These are phyloP conservation scores for Hibiscus syriacus DNA, from an alignment of 345 rosid species.

Conservation along the genomic window DNA sequence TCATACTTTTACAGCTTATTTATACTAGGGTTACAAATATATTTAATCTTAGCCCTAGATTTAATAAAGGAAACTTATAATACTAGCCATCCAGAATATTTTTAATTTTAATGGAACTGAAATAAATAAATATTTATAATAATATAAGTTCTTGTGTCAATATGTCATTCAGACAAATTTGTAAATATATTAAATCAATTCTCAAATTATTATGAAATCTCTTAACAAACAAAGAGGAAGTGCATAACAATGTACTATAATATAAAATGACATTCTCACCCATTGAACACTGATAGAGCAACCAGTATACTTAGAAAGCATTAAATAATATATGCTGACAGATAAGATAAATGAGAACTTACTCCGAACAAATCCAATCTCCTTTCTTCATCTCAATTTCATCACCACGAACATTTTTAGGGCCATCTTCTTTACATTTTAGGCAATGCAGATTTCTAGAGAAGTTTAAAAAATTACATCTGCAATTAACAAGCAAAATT, in stretches of 20 bases:
- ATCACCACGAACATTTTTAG: slow-evolving; percentile 17
- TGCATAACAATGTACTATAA: neutral
- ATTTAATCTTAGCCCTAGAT: no score
- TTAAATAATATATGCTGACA: neutral
- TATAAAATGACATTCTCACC: neutral
- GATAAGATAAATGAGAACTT: slow-evolving; percentile 21
- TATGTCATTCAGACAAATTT: neutral
- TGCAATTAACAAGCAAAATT: slow-evolving; percentile 14
- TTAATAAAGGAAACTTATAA: no score
- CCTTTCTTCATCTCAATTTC: slow-evolving; percentile 43
- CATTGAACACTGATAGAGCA: neutral
- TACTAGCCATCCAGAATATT: no score
- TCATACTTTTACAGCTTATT: no score
- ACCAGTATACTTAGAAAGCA: neutral
- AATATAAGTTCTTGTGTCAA: no score
- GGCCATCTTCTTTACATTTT: slow-evolving; percentile 38
- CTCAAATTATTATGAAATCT: neutral
- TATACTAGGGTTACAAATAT: no score
- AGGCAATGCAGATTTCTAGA: slow-evolving; percentile 34
- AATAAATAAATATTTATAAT: no score
- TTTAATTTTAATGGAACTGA: no score
- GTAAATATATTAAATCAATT: neutral
- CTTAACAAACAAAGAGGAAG: neutral
- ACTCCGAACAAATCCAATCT: slow-evolving; percentile 75
- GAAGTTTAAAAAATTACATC: slow-evolving; percentile 57